phyloP scores from a whole-genome alignment of 2,329 filamentous ascomycete species.

The Saccharata proteae region DNA sequence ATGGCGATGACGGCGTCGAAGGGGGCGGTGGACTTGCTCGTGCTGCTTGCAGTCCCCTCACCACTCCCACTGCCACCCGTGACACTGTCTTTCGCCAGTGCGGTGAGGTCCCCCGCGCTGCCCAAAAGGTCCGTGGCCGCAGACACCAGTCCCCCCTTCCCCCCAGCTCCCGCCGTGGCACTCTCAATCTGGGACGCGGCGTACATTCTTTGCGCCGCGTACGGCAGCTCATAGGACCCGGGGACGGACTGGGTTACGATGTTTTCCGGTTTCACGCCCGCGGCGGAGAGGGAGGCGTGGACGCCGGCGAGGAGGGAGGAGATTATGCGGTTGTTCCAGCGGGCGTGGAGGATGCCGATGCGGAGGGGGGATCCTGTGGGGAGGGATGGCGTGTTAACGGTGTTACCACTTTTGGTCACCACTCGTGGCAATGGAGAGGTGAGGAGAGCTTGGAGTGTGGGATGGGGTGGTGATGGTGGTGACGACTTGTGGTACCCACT shows the following conservation, averaged over 20 bases:
- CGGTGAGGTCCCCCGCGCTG: conserved; percentile 48
- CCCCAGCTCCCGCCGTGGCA: conserved; percentile 37
- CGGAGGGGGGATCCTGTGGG: conserved; percentile 55
- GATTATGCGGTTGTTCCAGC: conserved; percentile 89
- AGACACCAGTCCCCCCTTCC: conserved; percentile 47
- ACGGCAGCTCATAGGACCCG: conserved; percentile 87
- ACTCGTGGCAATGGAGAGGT: no score
- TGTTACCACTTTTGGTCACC: no score
- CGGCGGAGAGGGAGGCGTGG: conserved; percentile 61
- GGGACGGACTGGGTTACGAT: conserved; percentile 85
- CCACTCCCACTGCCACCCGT: no score
- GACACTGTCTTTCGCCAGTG: no score
- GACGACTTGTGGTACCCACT: no score
- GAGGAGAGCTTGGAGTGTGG: no score
- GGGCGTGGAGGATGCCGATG: conserved; percentile 88
- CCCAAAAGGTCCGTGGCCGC: conserved; percentile 68
- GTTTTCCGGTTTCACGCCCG: conserved; percentile 77
- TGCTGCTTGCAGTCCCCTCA: no score
- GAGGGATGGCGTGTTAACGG: not conserved
- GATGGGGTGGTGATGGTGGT: conserved; percentile 7
- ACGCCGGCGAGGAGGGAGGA: conserved; percentile 71
- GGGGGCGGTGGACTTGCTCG: conserved; percentile 41
- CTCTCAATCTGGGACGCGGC: conserved; percentile 78
- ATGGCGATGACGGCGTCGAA: conserved; percentile 95
- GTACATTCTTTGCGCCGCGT: conserved; percentile 80